phyloP scores from a whole-genome alignment of 2,329 filamentous ascomycete genomes.

The Pseudocercospora macadamiae region DNA sequence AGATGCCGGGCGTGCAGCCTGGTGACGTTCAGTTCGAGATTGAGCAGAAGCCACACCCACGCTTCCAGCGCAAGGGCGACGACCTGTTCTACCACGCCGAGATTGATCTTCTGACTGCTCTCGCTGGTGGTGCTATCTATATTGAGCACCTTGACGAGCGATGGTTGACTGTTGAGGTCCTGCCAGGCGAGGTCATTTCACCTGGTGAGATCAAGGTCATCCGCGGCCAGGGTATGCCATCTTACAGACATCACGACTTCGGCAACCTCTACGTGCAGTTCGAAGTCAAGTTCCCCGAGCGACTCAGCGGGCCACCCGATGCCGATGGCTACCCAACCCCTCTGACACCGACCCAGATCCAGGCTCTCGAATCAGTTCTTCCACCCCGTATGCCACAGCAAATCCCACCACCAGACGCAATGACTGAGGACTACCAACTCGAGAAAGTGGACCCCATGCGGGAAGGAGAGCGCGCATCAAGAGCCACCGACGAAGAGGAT shows the following conservation, averaged over 20 bases:
- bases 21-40: conserved; percentile 99
- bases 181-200: conserved; percentile 91
- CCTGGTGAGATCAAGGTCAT: conserved; percentile 91
- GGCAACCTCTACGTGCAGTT: conserved; percentile 98
- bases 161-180: conserved; percentile 91
- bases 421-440: conserved; percentile 86
- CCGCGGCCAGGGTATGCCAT: conserved; percentile 96
- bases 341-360: conserved; percentile 68
- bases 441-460: conserved; percentile 76
- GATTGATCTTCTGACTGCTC: conserved; percentile 91
- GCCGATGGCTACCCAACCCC: conserved; percentile 44
- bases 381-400: conserved; percentile 69
- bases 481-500: conserved; percentile 64
- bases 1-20: conserved; percentile 87
- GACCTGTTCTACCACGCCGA: conserved; percentile 94
- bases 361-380: conserved; percentile 81
- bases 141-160: conserved; percentile 97
- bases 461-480: conserved; percentile 65
- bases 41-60: conserved; percentile 95
- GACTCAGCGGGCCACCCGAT: conserved; percentile 43
- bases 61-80: conserved; percentile 95
- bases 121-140: conserved; percentile 87
- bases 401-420: conserved; percentile 76
- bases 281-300: conserved; percentile 88
- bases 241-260: conserved; percentile 88